Evolutionary conservation across 2,329 filamentous ascomycete species (phyloP).

Genomic region (Phaeosphaeria sp.): DNA sequence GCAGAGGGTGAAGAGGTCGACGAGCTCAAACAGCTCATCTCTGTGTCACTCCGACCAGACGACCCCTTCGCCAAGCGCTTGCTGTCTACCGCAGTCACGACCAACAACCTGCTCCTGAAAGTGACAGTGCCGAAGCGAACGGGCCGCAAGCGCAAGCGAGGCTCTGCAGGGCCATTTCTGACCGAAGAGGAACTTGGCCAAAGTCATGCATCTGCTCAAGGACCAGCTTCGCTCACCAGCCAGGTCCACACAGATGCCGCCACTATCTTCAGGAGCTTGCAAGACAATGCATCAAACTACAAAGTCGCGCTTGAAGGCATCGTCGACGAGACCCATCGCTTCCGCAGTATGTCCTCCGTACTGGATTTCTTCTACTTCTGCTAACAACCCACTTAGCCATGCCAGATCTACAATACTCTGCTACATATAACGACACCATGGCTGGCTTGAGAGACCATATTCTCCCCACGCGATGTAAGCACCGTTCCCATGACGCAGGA

Average conservation of each 20-base stretch:
- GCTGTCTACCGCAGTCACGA: slow-evolving; percentile 75
- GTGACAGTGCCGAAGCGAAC: slow-evolving; percentile 87
- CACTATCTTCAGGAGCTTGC: slow-evolving; percentile 67
- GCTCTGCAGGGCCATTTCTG: slow-evolving; percentile 69
- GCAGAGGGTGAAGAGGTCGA: slow-evolving; percentile 29
- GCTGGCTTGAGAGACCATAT: slow-evolving; percentile 74
- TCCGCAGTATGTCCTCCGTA: slow-evolving; percentile 75
- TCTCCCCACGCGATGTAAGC: slow-evolving; percentile 72
- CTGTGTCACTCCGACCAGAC: slow-evolving; percentile 79
- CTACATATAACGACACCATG: slow-evolving; percentile 72
- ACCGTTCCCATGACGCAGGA: background rate
- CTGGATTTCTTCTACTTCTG: no score
- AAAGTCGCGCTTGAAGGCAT: slow-evolving; percentile 73
- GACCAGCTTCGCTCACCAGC: slow-evolving; percentile 1
- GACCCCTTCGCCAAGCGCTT: slow-evolving; percentile 81
- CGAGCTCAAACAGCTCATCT: slow-evolving; percentile 60
- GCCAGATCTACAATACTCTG: slow-evolving; percentile 86
- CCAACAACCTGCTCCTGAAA: slow-evolving; percentile 86
- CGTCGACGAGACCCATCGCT: slow-evolving; percentile 83
- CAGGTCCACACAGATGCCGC: slow-evolving; percentile 27
- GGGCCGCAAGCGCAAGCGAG: slow-evolving; percentile 83
- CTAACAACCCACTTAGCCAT: slow-evolving; percentile 58
- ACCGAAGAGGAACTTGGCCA: slow-evolving; percentile 39
- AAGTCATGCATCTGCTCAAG: background rate
- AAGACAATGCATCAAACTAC: slow-evolving; percentile 74